Conservation (phyloP, 139 green algal genomes). For the Limnomonas spitsbergensis region DNA sequence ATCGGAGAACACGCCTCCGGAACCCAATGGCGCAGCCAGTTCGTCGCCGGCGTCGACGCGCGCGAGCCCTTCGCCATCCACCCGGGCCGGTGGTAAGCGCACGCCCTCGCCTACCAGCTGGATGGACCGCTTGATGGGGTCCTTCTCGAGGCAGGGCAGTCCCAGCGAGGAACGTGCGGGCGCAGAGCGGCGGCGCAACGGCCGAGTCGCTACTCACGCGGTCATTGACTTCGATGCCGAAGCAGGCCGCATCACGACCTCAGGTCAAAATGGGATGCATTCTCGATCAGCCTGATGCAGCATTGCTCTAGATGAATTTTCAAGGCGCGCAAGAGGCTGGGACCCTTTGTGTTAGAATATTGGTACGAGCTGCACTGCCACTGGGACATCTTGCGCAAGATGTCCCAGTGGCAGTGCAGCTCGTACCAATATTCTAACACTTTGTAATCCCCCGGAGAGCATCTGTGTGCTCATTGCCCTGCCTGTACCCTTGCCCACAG, state of each 20-base stretch:
- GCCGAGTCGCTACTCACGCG: too few relatives aligned
- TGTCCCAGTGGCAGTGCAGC: too few relatives aligned
- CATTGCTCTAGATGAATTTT: neutral
- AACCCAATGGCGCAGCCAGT: neutral
- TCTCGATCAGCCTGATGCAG: neutral
- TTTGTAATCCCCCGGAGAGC: neutral
- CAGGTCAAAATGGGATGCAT: neutral
- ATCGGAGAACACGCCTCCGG: neutral
- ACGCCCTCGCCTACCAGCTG: neutral
- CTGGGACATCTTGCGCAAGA: too few relatives aligned
- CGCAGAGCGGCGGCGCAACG: too few relatives aligned
- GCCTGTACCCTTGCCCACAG: neutral
- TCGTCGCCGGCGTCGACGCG: neutral
- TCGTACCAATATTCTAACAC: too few relatives aligned
- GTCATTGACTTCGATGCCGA: slow-evolving; percentile 7
- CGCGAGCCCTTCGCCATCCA: neutral
- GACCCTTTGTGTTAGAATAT: neutral
- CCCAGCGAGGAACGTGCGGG: too few relatives aligned
- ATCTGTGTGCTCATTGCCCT: neutral
- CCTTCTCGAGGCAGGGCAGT: too few relatives aligned
- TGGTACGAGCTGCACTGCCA: too few relatives aligned
- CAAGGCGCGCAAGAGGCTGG: neutral
- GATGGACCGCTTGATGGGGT: neutral
- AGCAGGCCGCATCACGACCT: neutral
- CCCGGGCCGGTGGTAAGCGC: too few relatives aligned